Conservation (phyloP, 768 basidiomycete genomes). For the Collybia mongolica region DNA sequence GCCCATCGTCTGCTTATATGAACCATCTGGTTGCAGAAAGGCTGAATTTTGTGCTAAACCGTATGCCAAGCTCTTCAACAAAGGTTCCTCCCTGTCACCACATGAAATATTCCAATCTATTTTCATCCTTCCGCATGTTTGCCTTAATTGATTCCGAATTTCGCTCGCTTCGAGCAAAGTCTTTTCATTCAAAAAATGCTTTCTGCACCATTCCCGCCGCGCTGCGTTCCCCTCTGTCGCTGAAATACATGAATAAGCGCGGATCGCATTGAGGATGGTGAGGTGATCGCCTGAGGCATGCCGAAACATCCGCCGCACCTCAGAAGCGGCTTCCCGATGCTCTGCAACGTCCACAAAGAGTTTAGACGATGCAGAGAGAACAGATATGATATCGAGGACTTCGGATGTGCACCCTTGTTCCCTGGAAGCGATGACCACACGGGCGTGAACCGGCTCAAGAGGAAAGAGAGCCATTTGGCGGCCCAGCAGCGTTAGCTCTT, state of each 20-base stretch:
- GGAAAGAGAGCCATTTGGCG: slow-evolving; percentile 89
- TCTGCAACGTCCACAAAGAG: slow-evolving; percentile 79
- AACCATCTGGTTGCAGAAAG: slow-evolving; percentile 79
- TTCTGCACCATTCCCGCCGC: slow-evolving; percentile 77
- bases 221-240: slow-evolving; percentile 42
- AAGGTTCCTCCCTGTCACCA: slow-evolving; percentile 63
- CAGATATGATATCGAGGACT: slow-evolving; percentile 80
- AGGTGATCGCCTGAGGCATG: slow-evolving; percentile 90
- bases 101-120: slow-evolving; percentile 61
- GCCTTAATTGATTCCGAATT: slow-evolving; percentile 76
- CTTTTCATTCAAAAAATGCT: slow-evolving; percentile 80
- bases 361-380: slow-evolving; percentile 79
- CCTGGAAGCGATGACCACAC: slow-evolving; percentile 77
- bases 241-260: slow-evolving; percentile 74
- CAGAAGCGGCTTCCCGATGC: slow-evolving; percentile 68
- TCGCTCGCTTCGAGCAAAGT: slow-evolving; percentile 76
- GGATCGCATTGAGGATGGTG: slow-evolving; percentile 82
- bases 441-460: slow-evolving; percentile 82
- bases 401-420: slow-evolving; percentile 72
- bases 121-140: slow-evolving; percentile 56
- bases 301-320: slow-evolving; percentile 74
- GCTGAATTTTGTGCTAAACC: slow-evolving; percentile 87
- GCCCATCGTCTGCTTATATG: slow-evolving; percentile 82
- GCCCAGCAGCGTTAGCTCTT: slow-evolving; percentile 69
- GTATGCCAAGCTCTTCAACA: slow-evolving; percentile 69